A percentile compares a stretch with the other conserved stretches of the same genome.
These are phyloP conservation scores for Geranium incanum DNA, from an alignment of 441 rosid species.

Conservation along the genomic window DNA sequence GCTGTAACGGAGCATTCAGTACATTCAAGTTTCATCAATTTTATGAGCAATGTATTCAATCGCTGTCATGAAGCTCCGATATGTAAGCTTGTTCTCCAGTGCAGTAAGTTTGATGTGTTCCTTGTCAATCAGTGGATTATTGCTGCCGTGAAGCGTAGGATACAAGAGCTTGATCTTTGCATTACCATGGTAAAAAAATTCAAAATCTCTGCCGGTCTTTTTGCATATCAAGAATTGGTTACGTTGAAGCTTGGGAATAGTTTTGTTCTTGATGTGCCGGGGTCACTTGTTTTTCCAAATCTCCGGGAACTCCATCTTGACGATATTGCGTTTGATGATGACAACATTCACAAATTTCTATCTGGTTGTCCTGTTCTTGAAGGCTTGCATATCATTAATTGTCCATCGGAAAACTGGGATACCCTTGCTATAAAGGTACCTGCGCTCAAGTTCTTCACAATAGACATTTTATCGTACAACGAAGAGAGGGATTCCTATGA, in stretches of 20 bases:
- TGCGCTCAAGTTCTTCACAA: background rate
- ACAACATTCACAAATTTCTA: background rate
- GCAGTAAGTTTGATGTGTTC: background rate
- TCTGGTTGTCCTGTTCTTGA: background rate
- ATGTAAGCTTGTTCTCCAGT: background rate
- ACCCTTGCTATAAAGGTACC: background rate
- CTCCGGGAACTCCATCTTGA: background rate
- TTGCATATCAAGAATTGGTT: conserved; percentile 3
- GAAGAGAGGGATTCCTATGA: background rate
- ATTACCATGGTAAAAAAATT: background rate
- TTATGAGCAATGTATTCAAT: background rate
- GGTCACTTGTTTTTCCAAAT: background rate
- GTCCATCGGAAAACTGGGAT: background rate
- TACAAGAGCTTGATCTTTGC: background rate
- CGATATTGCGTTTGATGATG: background rate
- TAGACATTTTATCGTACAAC: background rate
- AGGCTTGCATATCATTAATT: background rate
- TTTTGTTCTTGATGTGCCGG: background rate
- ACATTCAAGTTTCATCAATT: background rate
- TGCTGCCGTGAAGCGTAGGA: background rate
- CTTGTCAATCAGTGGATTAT: background rate
- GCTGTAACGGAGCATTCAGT: background rate
- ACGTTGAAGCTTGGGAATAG: background rate
- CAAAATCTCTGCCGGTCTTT: background rate
- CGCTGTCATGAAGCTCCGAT: background rate